phyloP scores from a whole-genome alignment of 164 flowering plant genomes.

The Brasenia schreberi region DNA sequence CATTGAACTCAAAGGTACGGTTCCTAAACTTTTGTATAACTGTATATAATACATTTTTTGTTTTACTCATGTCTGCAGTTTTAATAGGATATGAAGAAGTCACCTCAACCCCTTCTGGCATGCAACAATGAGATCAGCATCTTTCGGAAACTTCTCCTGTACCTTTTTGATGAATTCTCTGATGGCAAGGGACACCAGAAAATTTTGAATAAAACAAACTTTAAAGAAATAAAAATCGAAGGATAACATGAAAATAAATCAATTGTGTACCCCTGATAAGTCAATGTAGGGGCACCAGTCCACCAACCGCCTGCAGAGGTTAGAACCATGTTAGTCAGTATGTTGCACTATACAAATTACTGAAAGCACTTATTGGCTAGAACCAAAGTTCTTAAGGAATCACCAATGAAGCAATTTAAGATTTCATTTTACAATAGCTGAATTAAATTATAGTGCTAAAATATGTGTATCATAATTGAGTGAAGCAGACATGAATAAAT shows the following conservation, averaged over 20 bases:
- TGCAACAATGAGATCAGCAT: conserved; percentile 76
- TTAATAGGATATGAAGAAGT: conserved; percentile 1
- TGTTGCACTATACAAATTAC: too few species aligned
- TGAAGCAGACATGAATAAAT: too few species aligned
- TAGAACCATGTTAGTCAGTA: background rate
- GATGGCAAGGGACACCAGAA: conserved; percentile 5
- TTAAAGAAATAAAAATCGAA: too few species aligned
- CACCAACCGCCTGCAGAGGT: conserved; percentile 87
- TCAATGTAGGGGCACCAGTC: conserved; percentile 82
- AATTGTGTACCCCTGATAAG: conserved; percentile 44
- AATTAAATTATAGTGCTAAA: too few species aligned
- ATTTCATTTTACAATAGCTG: too few species aligned
- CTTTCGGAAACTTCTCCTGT: conserved; percentile 54
- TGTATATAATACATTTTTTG: too few species aligned
- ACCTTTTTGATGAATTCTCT: conserved; percentile 70
- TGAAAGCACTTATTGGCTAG: too few species aligned
- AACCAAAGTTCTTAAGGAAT: too few species aligned
- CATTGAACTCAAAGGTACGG: too few species aligned
- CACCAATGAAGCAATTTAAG: too few species aligned
- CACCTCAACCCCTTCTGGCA: conserved; percentile 98
- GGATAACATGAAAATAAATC: background rate
- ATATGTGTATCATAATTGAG: too few species aligned
- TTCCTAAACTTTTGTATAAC: too few species aligned
- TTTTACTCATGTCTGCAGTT: background rate
- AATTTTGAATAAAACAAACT: background rate